phyloP scores from a whole-genome alignment of 768 basidiomycete genomes.

The Suillus spraguei region DNA sequence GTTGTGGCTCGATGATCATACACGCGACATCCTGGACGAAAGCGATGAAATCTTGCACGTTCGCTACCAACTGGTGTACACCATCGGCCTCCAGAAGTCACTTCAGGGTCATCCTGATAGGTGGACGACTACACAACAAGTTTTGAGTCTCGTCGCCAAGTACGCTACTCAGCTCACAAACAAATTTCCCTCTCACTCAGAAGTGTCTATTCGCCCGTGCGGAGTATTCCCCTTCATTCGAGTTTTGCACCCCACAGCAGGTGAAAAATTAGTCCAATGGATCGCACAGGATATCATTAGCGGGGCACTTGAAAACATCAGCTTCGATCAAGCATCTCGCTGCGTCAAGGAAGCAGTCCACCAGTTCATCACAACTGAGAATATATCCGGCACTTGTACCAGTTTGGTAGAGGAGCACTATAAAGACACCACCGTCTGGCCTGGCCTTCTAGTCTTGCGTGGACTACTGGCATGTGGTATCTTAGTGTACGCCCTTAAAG shows the following conservation, averaged over 20 bases:
- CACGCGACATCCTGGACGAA: neutral
- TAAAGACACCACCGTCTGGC: neutral
- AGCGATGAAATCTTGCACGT: neutral
- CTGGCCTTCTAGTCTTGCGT: neutral
- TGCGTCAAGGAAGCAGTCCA: conserved; percentile 16
- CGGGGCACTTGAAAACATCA: conserved; percentile 7
- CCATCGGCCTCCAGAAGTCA: neutral
- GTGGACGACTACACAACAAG: conserved; percentile 30
- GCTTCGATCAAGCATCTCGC: neutral
- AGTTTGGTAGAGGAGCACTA: conserved; percentile 14
- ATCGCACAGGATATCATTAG: conserved; percentile 18
- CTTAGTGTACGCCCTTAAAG: neutral
- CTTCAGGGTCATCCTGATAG: conserved; percentile 1
- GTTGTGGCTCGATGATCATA: neutral
- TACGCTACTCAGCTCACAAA: conserved; percentile 17
- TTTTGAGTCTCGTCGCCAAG: conserved; percentile 29
- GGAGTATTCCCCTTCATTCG: conserved; percentile 16
- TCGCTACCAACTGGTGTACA: conserved; percentile 2
- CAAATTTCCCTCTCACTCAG: conserved; percentile 16
- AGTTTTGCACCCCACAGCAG: conserved; percentile 17
- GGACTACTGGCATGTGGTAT: neutral
- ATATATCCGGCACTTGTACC: neutral
- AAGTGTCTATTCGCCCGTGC: conserved; percentile 16
- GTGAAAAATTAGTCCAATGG: conserved; percentile 12
- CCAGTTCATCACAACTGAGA: conserved; percentile 26